Percentiles rank a stretch among this genome's conserved stretches.
These are phyloP conservation scores for Trichoderma pleuroti DNA, from an alignment of 2,329 filamentous ascomycete species.

Conservation along the genomic window DNA sequence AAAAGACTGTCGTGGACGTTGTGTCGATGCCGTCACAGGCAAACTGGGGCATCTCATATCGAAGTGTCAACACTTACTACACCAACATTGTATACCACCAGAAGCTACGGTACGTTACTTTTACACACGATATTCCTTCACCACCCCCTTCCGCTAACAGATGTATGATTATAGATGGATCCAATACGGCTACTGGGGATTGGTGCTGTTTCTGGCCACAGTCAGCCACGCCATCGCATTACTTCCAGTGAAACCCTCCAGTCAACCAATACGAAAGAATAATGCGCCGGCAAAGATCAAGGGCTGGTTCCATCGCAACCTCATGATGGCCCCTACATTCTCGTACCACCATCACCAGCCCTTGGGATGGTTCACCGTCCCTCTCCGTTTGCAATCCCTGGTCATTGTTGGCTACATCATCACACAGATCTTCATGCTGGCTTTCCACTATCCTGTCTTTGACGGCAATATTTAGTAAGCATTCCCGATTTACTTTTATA, in stretches of 20 bases:
- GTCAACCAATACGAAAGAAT: background rate
- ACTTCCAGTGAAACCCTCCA: constrained; percentile 7
- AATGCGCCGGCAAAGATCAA: background rate
- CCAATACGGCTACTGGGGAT: constrained; percentile 21
- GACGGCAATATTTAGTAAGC: constrained; percentile 33
- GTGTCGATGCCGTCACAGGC: constrained; percentile 15
- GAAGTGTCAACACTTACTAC: constrained; percentile 4
- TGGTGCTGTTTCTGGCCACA: constrained; percentile 17
- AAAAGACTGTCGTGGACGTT: constrained; percentile 13
- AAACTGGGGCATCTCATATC: constrained; percentile 19
- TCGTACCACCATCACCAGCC: constrained; percentile 22
- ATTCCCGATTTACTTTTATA: background rate
- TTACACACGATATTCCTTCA: background rate
- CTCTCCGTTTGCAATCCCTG: constrained; percentile 34
- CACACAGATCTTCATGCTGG: constrained; percentile 31
- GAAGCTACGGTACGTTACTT: background rate
- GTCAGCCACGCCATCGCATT: constrained; percentile 16
- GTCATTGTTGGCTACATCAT: constrained; percentile 33
- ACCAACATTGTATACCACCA: constrained; percentile 10
- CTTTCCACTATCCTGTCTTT: constrained; percentile 31
- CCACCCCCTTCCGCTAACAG: background rate
- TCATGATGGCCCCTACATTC: constrained; percentile 21
- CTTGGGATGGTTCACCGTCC: constrained; percentile 37
- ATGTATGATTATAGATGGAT: constrained; percentile 9
- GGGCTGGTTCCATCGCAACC: constrained; percentile 17